Evolutionary conservation across 805 yeast genomes (phyloP).

Genomic region (Hanseniaspora guilliermondii): DNA sequence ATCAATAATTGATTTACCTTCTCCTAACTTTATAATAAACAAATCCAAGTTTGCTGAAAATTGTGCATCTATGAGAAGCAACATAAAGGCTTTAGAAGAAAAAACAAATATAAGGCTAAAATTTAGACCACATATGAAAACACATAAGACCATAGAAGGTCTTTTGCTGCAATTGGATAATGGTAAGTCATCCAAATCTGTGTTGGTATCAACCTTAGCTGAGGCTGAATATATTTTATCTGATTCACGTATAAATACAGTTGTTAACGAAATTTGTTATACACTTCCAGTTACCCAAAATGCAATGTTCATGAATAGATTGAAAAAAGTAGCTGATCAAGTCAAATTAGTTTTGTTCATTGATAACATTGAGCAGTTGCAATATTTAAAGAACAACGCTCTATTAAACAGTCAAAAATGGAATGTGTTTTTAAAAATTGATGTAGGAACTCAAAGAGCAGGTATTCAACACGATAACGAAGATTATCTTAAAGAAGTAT

Average conservation of each 20-base stretch:
- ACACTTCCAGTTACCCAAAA: slow-evolving; percentile 49
- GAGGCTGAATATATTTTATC: slow-evolving; percentile 45
- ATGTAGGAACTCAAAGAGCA: slow-evolving; percentile 63
- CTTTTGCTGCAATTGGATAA: slow-evolving; percentile 36
- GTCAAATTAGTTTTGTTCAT: slow-evolving; percentile 45
- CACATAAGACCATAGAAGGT: slow-evolving; percentile 60
- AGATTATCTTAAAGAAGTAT: slow-evolving; percentile 25
- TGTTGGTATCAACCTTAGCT: slow-evolving; percentile 55
- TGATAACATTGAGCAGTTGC: slow-evolving; percentile 48
- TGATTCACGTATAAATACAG: slow-evolving; percentile 21
- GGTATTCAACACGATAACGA: slow-evolving; percentile 34
- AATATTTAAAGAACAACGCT: slow-evolving; percentile 28
- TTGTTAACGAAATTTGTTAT: slow-evolving; percentile 39
- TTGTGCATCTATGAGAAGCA: slow-evolving; percentile 38
- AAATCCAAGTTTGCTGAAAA: slow-evolving; percentile 30
- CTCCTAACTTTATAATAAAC: slow-evolving; percentile 39
- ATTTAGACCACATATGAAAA: slow-evolving; percentile 65
- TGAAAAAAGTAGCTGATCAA: slow-evolving; percentile 31
- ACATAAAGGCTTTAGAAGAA: slow-evolving; percentile 29
- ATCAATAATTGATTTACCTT: slow-evolving; percentile 29
- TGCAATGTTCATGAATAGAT: slow-evolving; percentile 33
- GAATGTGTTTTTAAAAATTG: slow-evolving; percentile 56
- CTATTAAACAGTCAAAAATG: slow-evolving; percentile 28
- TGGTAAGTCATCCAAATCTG: slow-evolving; percentile 28
- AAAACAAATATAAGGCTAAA: slow-evolving; percentile 21